These are phyloP conservation scores for Candida tallmaniae DNA, from an alignment of 805 yeast species.

Conservation along the genomic window DNA sequence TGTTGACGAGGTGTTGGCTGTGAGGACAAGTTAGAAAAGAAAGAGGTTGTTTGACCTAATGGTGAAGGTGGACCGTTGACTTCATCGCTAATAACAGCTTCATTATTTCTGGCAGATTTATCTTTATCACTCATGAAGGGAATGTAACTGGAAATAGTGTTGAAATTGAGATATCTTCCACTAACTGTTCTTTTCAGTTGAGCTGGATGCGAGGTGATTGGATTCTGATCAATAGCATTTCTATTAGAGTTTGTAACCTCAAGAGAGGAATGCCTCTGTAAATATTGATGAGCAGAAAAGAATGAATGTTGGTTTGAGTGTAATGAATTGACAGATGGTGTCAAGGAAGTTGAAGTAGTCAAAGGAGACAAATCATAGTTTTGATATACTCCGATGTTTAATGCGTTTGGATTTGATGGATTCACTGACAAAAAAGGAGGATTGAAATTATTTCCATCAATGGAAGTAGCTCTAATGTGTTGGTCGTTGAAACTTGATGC, in stretches of 20 bases:
- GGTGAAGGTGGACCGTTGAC: slow-evolving; percentile 10
- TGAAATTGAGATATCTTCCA: slow-evolving; percentile 29
- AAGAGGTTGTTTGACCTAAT: slow-evolving; percentile 1
- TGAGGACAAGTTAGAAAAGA: slow-evolving; percentile 8
- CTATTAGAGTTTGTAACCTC: slow-evolving; percentile 29
- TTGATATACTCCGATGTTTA: slow-evolving; percentile 3
- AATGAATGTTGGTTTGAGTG: slow-evolving; percentile 42
- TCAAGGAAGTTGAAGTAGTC: slow-evolving; percentile 40
- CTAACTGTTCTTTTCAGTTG: slow-evolving; percentile 11
- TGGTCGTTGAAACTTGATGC: slow-evolving; percentile 6
- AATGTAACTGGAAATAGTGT: slow-evolving; percentile 34
- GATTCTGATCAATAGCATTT: slow-evolving; percentile 29
- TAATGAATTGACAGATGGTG: slow-evolving; percentile 36
- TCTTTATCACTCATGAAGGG: slow-evolving; percentile 38
- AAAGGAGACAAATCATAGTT: slow-evolving; percentile 34
- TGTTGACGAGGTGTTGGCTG: slow-evolving; percentile 17
- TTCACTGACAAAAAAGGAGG: slow-evolving; percentile 6
- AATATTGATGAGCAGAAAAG: slow-evolving; percentile 39
- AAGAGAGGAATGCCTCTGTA: slow-evolving; percentile 32
- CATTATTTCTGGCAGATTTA: slow-evolving; percentile 5
- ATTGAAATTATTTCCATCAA: slow-evolving; percentile 10
- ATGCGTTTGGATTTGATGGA: slow-evolving; percentile 6
- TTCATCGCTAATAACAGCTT: slow-evolving; percentile 14
- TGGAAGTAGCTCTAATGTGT: slow-evolving; percentile 13
- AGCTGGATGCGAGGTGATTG: slow-evolving; percentile 22